Evolutionary conservation across 805 yeast genomes (phyloP), one percentile per base, ranked within the genome.

Genomic region (Lipomyces sp.): DNA sequence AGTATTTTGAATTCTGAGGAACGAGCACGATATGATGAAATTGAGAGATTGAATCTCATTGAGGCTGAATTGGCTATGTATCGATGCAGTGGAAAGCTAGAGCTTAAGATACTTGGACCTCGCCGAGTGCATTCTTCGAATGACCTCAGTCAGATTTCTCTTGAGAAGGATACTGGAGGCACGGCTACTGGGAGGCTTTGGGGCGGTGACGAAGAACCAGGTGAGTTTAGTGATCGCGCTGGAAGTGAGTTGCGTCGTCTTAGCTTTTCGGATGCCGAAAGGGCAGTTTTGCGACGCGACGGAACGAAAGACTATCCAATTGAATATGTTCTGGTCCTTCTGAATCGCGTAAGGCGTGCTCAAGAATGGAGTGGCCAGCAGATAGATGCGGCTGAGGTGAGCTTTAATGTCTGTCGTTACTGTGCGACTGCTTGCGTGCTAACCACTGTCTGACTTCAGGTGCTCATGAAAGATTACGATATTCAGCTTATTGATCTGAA

Each of bases 211-310:
- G 7, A 28, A 28, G 7, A 13, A 13, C 13, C 32, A 13, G 32
- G n/a, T n/a, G n/a, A n/a, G n/a, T n/a, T n/a, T n/a, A n/a, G n/a
- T n/a, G 10, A 31, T 16, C 21, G 21, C 28, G 16, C 23, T 8
- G 4, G 2, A n/a, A 19, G n/a, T 1, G 14, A 8, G 13, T 18
- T 18, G 19, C 59, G 77, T 47, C 57, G 66, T n/a, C 62, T 63
- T 38, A 74, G 78, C 32, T 70, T 72, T 40, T 66, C 74, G 4
- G 53, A 61, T 19, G 50, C 70, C 5, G 74, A 68, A 29, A 56
- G 56, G 1, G 44, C 56, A 4, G 41, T 66, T 1, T 42, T 53
- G 8, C 31, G 21, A 3, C 58, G 58, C 65, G 48, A 11, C 26
- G 57, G 24, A 35, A 57, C 58, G n/a, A 59, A 46, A 6, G 44